A percentile compares a stretch with the other conserved stretches of the same genome.
Conservation (phyloP, 805 yeast species). For the Metschnikowia sp. region DNA sequence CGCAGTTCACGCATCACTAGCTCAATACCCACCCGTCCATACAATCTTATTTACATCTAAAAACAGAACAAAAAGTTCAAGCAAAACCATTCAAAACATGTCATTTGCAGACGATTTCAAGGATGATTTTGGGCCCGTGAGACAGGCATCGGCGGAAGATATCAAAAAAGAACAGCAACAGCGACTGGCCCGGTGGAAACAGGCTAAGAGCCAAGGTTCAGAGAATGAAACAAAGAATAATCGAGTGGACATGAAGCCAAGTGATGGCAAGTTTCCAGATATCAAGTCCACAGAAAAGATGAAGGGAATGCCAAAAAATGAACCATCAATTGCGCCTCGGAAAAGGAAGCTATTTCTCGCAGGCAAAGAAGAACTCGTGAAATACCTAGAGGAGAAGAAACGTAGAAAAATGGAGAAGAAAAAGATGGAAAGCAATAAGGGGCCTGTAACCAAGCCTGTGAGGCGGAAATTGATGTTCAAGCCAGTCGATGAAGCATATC, state of each 20-base stretch:
- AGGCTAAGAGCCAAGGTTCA: background rate
- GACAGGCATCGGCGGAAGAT: slow-evolving; percentile 3
- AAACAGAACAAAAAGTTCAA: background rate
- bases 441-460: background rate
- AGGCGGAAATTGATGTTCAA: slow-evolving; percentile 5
- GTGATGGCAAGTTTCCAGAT: background rate
- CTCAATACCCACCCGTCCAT: background rate
- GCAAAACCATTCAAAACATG: slow-evolving; percentile 2
- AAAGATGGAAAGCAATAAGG: background rate
- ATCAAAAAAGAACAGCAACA: background rate
- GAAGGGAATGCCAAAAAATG: background rate
- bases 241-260: too few species aligned
- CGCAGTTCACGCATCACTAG: too few species aligned
- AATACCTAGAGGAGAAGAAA: slow-evolving; percentile 5
- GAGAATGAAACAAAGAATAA: too few species aligned
- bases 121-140: slow-evolving; percentile 10
- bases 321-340: background rate
- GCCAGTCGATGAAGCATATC: slow-evolving; percentile 11
- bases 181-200: slow-evolving; percentile 1
- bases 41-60: background rate
- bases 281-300: background rate
- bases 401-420: background rate
- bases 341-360: slow-evolving; percentile 1
- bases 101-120: slow-evolving; percentile 18
- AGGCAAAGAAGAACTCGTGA: slow-evolving; percentile 8